A percentile compares a stretch with the other conserved stretches of the same genome.
phyloP scores from a whole-genome alignment of 352 stramenopile genomes.

The Globisporangium okanoganense region DNA sequence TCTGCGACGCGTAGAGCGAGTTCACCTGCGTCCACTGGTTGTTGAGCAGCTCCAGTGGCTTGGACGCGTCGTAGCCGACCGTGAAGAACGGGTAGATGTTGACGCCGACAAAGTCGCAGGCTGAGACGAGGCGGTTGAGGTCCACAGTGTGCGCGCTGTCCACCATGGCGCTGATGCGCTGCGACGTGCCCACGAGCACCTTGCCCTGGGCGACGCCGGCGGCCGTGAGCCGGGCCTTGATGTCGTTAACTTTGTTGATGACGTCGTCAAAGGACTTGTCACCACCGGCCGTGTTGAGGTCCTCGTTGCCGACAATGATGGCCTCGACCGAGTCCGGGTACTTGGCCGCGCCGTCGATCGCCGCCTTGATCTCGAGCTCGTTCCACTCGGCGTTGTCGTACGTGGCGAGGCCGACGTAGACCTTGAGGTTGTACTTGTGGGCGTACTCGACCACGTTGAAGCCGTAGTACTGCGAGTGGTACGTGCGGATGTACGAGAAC shows the following conservation, averaged over 20 bases:
- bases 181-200: constrained; percentile 36
- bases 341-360: constrained; percentile 34
- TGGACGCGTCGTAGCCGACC: constrained; percentile 32
- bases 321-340: constrained; percentile 40
- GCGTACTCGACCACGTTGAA: constrained; percentile 42
- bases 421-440: constrained; percentile 42
- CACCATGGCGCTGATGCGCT: constrained; percentile 53
- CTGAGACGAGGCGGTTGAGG: constrained; percentile 22
- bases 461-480: constrained; percentile 52
- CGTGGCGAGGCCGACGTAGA: constrained; percentile 39
- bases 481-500: constrained; percentile 56
- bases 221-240: constrained; percentile 25
- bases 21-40: constrained; percentile 39
- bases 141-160: constrained; percentile 29
- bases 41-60: constrained; percentile 38
- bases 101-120: constrained; percentile 30
- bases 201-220: constrained; percentile 32
- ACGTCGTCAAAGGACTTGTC: constrained; percentile 24
- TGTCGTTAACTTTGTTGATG: constrained; percentile 22
- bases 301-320: constrained; percentile 55
- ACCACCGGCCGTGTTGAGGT: constrained; percentile 19
- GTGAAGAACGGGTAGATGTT: constrained; percentile 84
- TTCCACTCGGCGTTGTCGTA: constrained; percentile 55
- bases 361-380: constrained; percentile 33
- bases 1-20: constrained; percentile 8